Conservation (phyloP, 106 monocot species). For the Xerophyta viscosa region DNA sequence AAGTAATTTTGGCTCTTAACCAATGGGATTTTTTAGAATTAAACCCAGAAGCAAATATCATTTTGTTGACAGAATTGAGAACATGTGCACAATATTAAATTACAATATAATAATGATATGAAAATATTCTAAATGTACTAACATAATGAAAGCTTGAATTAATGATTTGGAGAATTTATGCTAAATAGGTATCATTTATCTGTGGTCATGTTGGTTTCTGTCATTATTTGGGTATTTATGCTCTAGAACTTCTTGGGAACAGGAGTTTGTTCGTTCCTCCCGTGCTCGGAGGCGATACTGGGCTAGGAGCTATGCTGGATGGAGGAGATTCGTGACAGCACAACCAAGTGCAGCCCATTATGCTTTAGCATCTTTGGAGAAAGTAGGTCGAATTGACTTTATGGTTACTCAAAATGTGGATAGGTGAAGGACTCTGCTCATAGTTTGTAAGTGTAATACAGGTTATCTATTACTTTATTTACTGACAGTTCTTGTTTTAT, state of each 20-base stretch:
- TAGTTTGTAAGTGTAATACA: neutral
- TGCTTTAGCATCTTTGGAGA: slow-evolving; percentile 74
- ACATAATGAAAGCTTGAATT: no score
- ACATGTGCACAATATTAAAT: no score
- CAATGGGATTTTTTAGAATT: neutral
- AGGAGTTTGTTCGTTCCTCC: slow-evolving; percentile 76
- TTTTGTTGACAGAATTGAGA: no score
- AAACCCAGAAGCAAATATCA: neutral
- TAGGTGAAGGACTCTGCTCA: no score
- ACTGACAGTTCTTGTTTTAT: neutral
- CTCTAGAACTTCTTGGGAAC: no score
- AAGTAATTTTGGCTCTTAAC: neutral
- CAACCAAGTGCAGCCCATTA: slow-evolving; percentile 75
- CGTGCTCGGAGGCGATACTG: slow-evolving; percentile 83
- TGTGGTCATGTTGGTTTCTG: no score
- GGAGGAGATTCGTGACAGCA: slow-evolving; percentile 84
- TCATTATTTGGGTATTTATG: no score
- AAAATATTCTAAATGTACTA: no score
- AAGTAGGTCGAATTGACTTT: slow-evolving; percentile 59
- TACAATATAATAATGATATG: no score
- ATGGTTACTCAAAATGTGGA: slow-evolving; percentile 98
- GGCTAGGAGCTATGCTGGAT: slow-evolving; percentile 99
- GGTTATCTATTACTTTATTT: neutral
- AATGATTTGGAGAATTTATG: no score
- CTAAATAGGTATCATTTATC: no score